Evolutionary conservation across 2,329 filamentous ascomycete species (phyloP).

Genomic region (Xylaria sp.): DNA sequence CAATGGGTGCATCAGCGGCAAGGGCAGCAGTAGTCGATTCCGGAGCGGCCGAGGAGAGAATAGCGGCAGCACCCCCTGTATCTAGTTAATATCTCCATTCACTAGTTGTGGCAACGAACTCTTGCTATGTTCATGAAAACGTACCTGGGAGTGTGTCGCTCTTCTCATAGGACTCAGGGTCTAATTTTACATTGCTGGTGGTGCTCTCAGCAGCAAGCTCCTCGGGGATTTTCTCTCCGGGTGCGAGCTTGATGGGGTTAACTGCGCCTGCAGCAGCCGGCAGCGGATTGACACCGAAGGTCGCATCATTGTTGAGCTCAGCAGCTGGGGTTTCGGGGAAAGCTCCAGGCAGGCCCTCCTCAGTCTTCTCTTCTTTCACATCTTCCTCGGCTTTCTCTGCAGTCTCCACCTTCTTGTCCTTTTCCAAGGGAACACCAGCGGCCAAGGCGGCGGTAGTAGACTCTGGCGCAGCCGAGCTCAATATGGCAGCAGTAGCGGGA

Average conservation of each 20-base stretch:
- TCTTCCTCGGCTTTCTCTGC: slow-evolving; percentile 37
- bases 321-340: slow-evolving; percentile 77
- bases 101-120: slow-evolving; percentile 7
- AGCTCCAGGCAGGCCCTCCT: slow-evolving; percentile 67
- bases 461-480: slow-evolving; percentile 75
- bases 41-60: slow-evolving; percentile 55
- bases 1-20: slow-evolving; percentile 57
- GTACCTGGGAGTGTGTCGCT: slow-evolving; percentile 70
- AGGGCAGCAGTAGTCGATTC: slow-evolving; percentile 55
- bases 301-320: slow-evolving; percentile 53
- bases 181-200: slow-evolving; percentile 78
- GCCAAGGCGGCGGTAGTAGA: slow-evolving; percentile 79
- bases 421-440: slow-evolving; percentile 72
- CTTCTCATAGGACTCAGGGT: slow-evolving; percentile 88
- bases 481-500: slow-evolving; percentile 62
- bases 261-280: slow-evolving; percentile 72
- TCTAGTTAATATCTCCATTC: slow-evolving; percentile 26
- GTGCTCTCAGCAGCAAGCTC: slow-evolving; percentile 74
- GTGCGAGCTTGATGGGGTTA: slow-evolving; percentile 82
- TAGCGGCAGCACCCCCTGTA: slow-evolving; percentile 42
- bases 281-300: slow-evolving; percentile 69
- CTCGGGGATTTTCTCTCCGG: slow-evolving; percentile 84
- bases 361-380: slow-evolving; percentile 45
- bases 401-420: slow-evolving; percentile 53
- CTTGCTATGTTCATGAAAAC: slow-evolving; percentile 20